Evolutionary conservation across 2,329 filamentous ascomycete genomes (phyloP), one percentile per base, ranked within the genome.

Genomic region (Penicillium janthinellum): DNA sequence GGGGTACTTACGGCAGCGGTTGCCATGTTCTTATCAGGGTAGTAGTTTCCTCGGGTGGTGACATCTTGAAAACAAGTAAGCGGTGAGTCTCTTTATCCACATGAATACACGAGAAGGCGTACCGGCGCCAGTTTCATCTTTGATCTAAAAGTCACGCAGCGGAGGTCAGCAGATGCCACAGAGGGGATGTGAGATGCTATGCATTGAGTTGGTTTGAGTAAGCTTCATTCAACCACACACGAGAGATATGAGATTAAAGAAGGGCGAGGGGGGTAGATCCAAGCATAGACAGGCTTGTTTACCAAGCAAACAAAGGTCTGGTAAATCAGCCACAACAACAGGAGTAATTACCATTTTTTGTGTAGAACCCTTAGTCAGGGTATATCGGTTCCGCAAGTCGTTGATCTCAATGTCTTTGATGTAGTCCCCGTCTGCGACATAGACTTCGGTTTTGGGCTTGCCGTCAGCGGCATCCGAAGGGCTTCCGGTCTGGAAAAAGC

Each of bases 391-490:
- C 66, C 94, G 90, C 73, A 98, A 81, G 78, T 98, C 94, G 78
- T 99, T 99, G 82, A 99, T 92, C 82, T 98, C 95, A 73, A 99
- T 96, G 74, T 99, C 95, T 78, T 96, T 95, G 80, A 99, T 98
- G 77, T 91, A 98, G 79, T 99, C 95, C 71, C 95, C 95, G 75
- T 98, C 95, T 63, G 93, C 90, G 70, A 96, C 90, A 75, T 98
- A 98, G 75, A 96, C 90, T 71, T 96, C 92, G 70, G 89, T 88
- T 71, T 94, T 92, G 76, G 96, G 84, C 62, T 86, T 86, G 42
- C 82, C 82, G 54, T 79, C 79, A n/a, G 79, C 75, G 47, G 83
- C 80, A 20, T 84, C 80, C 49, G 86, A 84, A 74, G 83, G 80
- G 69, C 80, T 86, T 37, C 75, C 72, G 47, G 74, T 78, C 81